Evolutionary conservation across 140 eudicot species (phyloP).

Genomic region (Bidens hawaiensis): DNA sequence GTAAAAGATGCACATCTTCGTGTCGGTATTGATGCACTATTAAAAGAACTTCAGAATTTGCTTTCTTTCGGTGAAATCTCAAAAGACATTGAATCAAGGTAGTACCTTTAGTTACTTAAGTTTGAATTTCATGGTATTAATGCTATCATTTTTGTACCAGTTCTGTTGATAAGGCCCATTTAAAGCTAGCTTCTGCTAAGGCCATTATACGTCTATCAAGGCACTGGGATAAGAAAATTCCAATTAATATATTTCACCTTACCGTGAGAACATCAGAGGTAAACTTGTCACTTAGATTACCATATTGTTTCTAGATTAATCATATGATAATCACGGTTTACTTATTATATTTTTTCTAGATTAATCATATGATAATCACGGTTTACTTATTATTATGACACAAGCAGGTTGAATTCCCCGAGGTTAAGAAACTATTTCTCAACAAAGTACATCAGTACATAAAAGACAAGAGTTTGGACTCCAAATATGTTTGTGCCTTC

Average conservation of each 20-base stretch:
- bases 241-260: conserved; percentile 63
- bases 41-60: conserved; percentile 56
- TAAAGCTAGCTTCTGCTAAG: conserved; percentile 90
- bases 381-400: neutral
- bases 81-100: conserved; percentile 74
- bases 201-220: conserved; percentile 85
- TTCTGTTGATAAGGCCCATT: conserved; percentile 81
- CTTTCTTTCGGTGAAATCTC: conserved; percentile 78
- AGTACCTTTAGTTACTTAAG: conserved; percentile 11
- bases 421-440: conserved; percentile 67
- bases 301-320: neutral
- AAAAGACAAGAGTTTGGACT: conserved; percentile 70
- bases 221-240: conserved; percentile 85
- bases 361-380: conserved; percentile 5
- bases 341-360: conserved; percentile 2
- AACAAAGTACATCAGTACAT: conserved; percentile 82
- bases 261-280: conserved; percentile 81
- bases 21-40: conserved; percentile 70
- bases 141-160: conserved; percentile 33
- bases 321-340: conserved; percentile 4
- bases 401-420: conserved; percentile 60
- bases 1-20: conserved; percentile 97
- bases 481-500: conserved; percentile 86
- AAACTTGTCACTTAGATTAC: conserved; percentile 17
- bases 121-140: conserved; percentile 1